Base-by-base conservation (phyloP, 495 filamentous ascomycete species). In the Venustampulla echinocandica region DNA sequence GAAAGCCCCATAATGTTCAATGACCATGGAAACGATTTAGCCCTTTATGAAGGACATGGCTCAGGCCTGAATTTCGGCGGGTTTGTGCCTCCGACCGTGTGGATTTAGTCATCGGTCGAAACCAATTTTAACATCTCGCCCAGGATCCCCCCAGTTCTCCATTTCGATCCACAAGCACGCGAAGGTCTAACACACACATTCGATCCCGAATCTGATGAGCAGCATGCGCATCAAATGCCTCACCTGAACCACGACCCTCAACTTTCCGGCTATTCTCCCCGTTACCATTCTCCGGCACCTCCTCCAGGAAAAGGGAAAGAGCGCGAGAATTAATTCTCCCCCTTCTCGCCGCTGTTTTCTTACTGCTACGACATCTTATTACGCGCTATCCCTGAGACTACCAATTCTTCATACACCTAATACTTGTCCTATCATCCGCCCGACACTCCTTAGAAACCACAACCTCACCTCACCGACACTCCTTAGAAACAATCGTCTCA, bases 1-100 rank as follows among this genome's bases (percentile, higher is more conserved):
- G 65, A 66, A 10, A 59, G 65, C 14, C 73, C 74, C 10, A 59
- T 75, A 33, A 59, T 64, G 20, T 76, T 74, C 62, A 78, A 73
- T 60, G 73, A 76, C 36, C 59, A 67, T 37, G 74, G 76, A 22
- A 74, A 75, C 39, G 57, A 58, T 56, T 49, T 53, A 53, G 46
- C 58, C 61, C 41, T 60, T 17, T 60, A 60, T 53, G 54, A 60
- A 17, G 23, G 35, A 38, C 57, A 60, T 45, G 47, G 53, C 22
- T 41, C 47, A 5, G 51, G 54, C 28, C 52, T 50, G 10, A 49
- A 55, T 42, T 57, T 60, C 49, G 54, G 57, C 43, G 57, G 57
- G 57, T 60, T 57, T 49, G 54, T 57, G 47, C 49, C 43, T 47
- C 54, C 45, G 45, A 52, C 57, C 42, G 47, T 60, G 37, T 60